phyloP scores from a whole-genome alignment of 2,329 filamentous ascomycete genomes.

The Fusarium sp. region DNA sequence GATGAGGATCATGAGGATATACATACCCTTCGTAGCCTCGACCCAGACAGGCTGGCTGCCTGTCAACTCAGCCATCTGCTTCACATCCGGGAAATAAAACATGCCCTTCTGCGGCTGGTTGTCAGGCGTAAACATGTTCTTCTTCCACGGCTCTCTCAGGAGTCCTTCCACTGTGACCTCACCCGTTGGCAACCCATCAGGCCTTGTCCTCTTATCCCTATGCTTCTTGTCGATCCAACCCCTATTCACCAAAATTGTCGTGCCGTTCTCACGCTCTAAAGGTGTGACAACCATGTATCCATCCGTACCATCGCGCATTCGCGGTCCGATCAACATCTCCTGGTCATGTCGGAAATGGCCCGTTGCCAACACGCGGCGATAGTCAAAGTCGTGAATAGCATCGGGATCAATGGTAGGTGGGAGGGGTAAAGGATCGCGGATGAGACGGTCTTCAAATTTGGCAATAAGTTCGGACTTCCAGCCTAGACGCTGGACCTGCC shows the following conservation, averaged over 20 bases:
- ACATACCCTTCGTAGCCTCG: conserved; percentile 90
- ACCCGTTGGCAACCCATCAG: conserved; percentile 74
- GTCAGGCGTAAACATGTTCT: conserved; percentile 96
- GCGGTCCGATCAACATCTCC: conserved; percentile 96
- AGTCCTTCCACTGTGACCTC: conserved; percentile 86
- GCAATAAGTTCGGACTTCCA: conserved; percentile 97
- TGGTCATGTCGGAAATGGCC: conserved; percentile 86
- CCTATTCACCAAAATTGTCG: conserved; percentile 86
- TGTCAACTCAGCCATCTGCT: conserved; percentile 86
- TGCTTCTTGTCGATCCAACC: conserved; percentile 91
- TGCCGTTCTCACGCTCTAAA: conserved; percentile 76
- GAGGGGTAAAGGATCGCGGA: conserved; percentile 86
- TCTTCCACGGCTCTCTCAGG: conserved; percentile 91
- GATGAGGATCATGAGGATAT: conserved; percentile 14
- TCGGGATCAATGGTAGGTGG: conserved; percentile 84
- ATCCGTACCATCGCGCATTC: conserved; percentile 88
- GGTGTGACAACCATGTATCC: conserved; percentile 94
- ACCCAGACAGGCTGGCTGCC: conserved; percentile 93
- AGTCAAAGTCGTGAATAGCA: conserved; percentile 92
- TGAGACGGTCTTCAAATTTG: conserved; percentile 90
- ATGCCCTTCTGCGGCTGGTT: conserved; percentile 86
- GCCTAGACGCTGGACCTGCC: conserved; percentile 92
- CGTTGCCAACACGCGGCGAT: conserved; percentile 81
- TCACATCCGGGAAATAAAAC: conserved; percentile 96
- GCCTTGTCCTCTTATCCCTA: conserved; percentile 73